phyloP scores from a whole-genome alignment of 2,329 filamentous ascomycete species.

The Pseudopithomyces maydicus region DNA sequence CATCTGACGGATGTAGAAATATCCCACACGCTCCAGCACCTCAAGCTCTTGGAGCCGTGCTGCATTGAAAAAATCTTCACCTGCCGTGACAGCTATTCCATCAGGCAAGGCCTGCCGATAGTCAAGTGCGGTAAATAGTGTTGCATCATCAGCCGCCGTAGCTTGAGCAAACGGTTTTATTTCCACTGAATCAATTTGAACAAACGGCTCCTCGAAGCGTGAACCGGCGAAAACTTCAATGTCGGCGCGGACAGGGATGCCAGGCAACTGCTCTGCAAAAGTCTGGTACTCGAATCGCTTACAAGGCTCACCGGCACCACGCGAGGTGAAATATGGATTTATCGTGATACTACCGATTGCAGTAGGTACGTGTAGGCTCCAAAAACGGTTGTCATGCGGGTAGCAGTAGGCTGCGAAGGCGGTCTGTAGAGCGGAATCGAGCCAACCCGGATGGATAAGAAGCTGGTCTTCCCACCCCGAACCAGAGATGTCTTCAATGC shows the following conservation, averaged over 20 bases:
- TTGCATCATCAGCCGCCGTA: constrained; percentile 11
- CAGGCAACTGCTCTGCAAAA: constrained; percentile 2
- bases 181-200: constrained; percentile 17
- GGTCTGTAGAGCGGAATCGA: constrained; percentile 41
- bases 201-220: constrained; percentile 6
- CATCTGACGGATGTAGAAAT: constrained; percentile 10
- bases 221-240: constrained; percentile 8
- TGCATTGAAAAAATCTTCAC: constrained; percentile 5
- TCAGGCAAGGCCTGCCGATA: constrained; percentile 10
- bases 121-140: constrained; percentile 10
- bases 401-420: constrained; percentile 33
- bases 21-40: constrained; percentile 8
- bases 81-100: neutral
- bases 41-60: constrained; percentile 4
- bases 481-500: constrained; percentile 6
- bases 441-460: constrained; percentile 30
- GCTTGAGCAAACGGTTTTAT: constrained; percentile 13
- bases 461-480: constrained; percentile 1
- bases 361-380: constrained; percentile 29
- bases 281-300: constrained; percentile 8
- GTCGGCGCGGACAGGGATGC: constrained; percentile 3
- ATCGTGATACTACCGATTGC: constrained; percentile 22
- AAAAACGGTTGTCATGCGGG: constrained; percentile 34
- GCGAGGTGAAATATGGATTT: constrained; percentile 20
- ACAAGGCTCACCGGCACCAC: constrained; percentile 5